A percentile compares a stretch with the other conserved stretches of the same genome.
phyloP scores from a whole-genome alignment of 306 rosid species.

The Vigna angularis region DNA sequence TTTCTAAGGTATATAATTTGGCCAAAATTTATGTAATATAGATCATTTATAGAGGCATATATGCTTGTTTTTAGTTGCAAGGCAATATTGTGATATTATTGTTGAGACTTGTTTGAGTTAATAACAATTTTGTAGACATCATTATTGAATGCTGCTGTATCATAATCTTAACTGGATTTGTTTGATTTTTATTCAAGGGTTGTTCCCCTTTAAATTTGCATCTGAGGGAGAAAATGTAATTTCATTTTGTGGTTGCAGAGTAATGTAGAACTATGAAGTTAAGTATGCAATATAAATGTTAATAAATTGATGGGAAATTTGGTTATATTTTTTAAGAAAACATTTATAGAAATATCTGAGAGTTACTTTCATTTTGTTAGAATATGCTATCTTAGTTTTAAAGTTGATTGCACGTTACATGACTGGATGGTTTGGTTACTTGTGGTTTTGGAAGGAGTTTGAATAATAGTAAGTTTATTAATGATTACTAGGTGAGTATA shows the following conservation, averaged over 20 bases:
- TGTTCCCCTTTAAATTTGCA: constrained; percentile 1
- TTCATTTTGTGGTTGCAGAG: constrained; percentile 2
- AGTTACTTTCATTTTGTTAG: too few species aligned
- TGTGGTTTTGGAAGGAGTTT: too few species aligned
- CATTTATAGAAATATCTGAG: not conserved
- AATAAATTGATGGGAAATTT: constrained; percentile 33
- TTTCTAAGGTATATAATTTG: constrained; percentile 75
- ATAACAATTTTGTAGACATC: constrained; percentile 26
- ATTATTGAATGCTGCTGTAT: not conserved
- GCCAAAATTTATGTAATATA: constrained; percentile 30
- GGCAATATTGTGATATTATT: not conserved
- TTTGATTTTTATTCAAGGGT: not conserved
- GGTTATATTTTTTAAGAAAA: constrained; percentile 8
- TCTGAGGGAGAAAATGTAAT: constrained; percentile 3
- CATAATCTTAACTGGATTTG: constrained; percentile 15
- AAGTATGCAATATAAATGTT: constrained; percentile 24
- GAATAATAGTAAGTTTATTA: too few species aligned
- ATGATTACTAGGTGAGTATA: too few species aligned
- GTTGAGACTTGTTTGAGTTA: not conserved
- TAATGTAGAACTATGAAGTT: constrained; percentile 11
- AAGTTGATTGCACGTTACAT: too few species aligned
- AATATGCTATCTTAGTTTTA: too few species aligned
- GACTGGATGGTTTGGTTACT: too few species aligned
- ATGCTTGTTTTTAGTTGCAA: constrained; percentile 23
- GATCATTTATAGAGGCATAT: constrained; percentile 34